These are phyloP conservation scores for Hyaloscypha hepaticicola DNA, from an alignment of 495 filamentous ascomycete species.

Conservation along the genomic window DNA sequence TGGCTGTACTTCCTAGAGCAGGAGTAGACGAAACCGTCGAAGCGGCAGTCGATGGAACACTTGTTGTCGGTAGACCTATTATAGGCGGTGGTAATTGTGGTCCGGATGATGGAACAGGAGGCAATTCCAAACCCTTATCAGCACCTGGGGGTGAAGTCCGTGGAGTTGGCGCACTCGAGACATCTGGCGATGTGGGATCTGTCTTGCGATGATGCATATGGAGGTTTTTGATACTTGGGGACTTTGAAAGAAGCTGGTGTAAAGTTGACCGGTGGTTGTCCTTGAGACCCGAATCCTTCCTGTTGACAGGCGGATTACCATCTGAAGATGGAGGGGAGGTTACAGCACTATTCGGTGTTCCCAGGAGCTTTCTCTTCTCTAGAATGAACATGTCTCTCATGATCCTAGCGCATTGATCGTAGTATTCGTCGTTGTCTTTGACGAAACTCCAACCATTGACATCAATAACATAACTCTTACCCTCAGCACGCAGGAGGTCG, in stretches of 20 bases:
- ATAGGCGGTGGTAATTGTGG: constrained; percentile 27
- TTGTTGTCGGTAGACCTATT: constrained; percentile 28
- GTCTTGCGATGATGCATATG: constrained; percentile 39
- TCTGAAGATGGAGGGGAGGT: constrained; percentile 15
- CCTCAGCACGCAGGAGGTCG: constrained; percentile 79
- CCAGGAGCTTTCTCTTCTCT: constrained; percentile 62
- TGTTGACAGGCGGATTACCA: constrained; percentile 6
- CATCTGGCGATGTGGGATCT: constrained; percentile 37
- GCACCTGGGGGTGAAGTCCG: constrained; percentile 46
- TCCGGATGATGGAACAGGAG: constrained; percentile 17
- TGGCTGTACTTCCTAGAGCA: constrained; percentile 28
- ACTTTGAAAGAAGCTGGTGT: constrained; percentile 54
- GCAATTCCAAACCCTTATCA: constrained; percentile 40
- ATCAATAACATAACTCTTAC: constrained; percentile 95
- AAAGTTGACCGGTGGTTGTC: constrained; percentile 36
- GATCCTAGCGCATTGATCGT: constrained; percentile 84
- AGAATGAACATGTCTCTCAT: constrained; percentile 81
- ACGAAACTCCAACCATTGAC: constrained; percentile 99
- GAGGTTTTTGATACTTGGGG: constrained; percentile 63
- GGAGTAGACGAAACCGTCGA: constrained; percentile 44
- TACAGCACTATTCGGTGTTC: constrained; percentile 32
- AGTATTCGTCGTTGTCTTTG: constrained; percentile 99
- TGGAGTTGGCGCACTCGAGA: constrained; percentile 42
- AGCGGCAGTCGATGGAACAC: constrained; percentile 42
- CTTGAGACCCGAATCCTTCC: constrained; percentile 21